Conservation (phyloP, 1,284 basidiomycete species). For the Fomes fomentarius region DNA sequence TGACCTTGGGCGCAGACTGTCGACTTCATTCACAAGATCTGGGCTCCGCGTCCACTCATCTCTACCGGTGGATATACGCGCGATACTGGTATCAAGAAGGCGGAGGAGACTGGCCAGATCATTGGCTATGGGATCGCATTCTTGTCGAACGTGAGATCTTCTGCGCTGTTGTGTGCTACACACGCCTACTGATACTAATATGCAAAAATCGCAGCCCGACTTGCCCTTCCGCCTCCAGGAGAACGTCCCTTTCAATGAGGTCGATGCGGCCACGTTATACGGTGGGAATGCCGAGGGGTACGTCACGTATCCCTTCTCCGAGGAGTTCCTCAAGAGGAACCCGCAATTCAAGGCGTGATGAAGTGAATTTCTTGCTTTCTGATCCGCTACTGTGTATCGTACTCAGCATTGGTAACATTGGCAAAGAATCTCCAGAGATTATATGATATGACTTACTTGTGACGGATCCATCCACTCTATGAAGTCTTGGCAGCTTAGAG, state of each 20-base stretch:
- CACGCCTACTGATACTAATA: not conserved
- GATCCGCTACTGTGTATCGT: too few relatives aligned
- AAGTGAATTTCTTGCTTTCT: too few relatives aligned
- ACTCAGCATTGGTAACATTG: too few relatives aligned
- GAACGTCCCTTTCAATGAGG: conserved; percentile 15
- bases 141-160: conserved; percentile 41
- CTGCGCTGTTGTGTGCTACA: not conserved
- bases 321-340: conserved; percentile 13
- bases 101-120: conserved; percentile 39
- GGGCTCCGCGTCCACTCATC: conserved; percentile 34
- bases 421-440: too few relatives aligned
- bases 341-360: not conserved
- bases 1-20: not conserved
- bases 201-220: conserved; percentile 16
- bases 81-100: conserved; percentile 28
- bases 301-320: conserved; percentile 23
- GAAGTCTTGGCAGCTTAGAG: too few relatives aligned
- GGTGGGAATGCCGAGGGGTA: conserved; percentile 29
- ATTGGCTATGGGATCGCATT: conserved; percentile 52
- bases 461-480: too few relatives aligned
- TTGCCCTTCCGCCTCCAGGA: conserved; percentile 17
- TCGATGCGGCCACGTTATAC: conserved; percentile 15
- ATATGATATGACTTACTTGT: too few relatives aligned
- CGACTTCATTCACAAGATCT: conserved; percentile 34
- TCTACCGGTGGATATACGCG: conserved; percentile 40